phyloP scores from a whole-genome alignment of 352 stramenopile genomes.

The Pythium rishiriense region DNA sequence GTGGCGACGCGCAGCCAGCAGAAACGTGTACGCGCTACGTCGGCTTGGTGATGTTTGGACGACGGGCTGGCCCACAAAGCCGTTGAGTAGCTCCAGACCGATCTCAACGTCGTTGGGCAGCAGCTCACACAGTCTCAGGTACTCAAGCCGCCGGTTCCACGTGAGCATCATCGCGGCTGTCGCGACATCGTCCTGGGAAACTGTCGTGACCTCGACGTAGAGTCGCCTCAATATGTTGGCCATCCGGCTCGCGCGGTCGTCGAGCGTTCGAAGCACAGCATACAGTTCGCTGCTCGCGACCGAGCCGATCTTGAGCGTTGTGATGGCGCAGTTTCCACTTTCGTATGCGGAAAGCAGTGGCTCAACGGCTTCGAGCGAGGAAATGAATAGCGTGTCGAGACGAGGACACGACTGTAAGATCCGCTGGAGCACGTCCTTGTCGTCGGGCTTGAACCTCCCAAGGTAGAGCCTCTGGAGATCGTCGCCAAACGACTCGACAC shows the following conservation, averaged over 20 bases:
- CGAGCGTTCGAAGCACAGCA: not conserved
- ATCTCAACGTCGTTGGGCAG: not conserved
- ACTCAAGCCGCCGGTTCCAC: not conserved
- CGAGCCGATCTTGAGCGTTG: not conserved
- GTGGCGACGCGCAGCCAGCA: not conserved
- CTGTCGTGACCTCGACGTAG: not conserved
- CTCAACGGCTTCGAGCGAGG: not conserved
- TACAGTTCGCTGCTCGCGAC: not conserved
- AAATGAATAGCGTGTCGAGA: not conserved
- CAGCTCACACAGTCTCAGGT: not conserved
- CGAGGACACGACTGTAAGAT: constrained; percentile 1
- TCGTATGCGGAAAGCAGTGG: not conserved
- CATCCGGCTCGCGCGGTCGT: not conserved
- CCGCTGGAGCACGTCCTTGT: not conserved
- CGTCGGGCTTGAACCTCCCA: not conserved
- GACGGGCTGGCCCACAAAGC: not conserved
- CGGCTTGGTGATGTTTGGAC: not conserved
- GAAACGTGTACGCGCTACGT: constrained; percentile 3
- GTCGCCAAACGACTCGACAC: not conserved
- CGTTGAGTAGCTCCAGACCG: not conserved
- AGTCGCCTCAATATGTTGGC: not conserved
- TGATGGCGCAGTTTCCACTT: not conserved
- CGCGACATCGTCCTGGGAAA: not conserved
- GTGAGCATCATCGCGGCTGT: not conserved
- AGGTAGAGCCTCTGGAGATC: not conserved